phyloP scores from a whole-genome alignment of 805 yeast genomes.

The Spathaspora hagerdaliae region DNA sequence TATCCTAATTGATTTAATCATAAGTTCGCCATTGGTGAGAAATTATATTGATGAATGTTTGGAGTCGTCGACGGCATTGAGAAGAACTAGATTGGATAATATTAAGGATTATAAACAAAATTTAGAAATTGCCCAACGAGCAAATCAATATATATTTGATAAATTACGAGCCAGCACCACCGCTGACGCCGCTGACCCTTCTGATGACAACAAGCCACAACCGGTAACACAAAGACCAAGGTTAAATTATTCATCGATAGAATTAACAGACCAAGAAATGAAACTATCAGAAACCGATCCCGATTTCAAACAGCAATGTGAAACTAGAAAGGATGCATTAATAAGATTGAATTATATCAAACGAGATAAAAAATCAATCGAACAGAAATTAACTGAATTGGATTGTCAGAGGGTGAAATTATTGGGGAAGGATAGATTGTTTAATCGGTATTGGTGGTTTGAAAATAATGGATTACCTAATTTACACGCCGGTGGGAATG shows the following conservation, averaged over 20 bases:
- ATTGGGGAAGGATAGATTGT: constrained; percentile 79
- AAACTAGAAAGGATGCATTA: constrained; percentile 39
- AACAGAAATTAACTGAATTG: constrained; percentile 57
- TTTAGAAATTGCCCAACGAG: constrained; percentile 47
- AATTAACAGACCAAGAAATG: constrained; percentile 38
- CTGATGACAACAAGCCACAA: constrained; percentile 5
- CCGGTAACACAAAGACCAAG: constrained; percentile 14
- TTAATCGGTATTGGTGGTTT: constrained; percentile 93
- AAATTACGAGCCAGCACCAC: constrained; percentile 8
- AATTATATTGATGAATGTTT: constrained; percentile 62
- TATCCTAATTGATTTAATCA: constrained; percentile 60
- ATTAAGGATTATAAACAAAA: constrained; percentile 55
- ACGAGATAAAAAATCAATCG: constrained; percentile 49
- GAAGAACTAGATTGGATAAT: constrained; percentile 65
- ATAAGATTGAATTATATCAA: constrained; percentile 44
- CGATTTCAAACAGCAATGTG: constrained; percentile 41
- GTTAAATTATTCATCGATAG: constrained; percentile 28
- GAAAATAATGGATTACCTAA: constrained; percentile 79
- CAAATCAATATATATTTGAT: constrained; percentile 20
- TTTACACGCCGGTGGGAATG: constrained; percentile 33
- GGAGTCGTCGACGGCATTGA: constrained; percentile 56
- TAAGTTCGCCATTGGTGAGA: constrained; percentile 57
- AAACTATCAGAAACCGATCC: constrained; percentile 37
- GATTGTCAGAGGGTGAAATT: constrained; percentile 75
- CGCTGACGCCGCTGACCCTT: not conserved